Evolutionary conservation across 2,329 filamentous ascomycete species (phyloP).

Genomic region (Erysiphe pisi): DNA sequence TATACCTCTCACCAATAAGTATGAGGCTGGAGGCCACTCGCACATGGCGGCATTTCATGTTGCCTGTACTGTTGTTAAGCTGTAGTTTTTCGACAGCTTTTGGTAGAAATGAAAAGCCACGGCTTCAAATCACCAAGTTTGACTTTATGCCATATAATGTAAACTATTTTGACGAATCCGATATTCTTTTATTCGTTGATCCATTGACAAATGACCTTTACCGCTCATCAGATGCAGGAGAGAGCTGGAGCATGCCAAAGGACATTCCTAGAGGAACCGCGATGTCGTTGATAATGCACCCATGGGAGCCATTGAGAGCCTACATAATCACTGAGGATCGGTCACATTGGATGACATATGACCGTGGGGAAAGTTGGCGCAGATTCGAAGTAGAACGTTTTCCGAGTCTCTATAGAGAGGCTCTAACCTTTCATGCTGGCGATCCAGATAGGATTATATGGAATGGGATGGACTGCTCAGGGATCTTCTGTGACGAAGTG

Average conservation of each 20-base stretch:
- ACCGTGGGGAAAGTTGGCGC: conserved; percentile 73
- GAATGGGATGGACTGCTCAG: conserved; percentile 59
- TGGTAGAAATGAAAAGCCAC: conserved; percentile 44
- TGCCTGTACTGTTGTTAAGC: conserved; percentile 33
- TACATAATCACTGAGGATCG: conserved; percentile 62
- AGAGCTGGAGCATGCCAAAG: conserved; percentile 58
- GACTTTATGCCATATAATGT: conserved; percentile 56
- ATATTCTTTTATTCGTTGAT: conserved; percentile 69
- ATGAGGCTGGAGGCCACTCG: conserved; percentile 19
- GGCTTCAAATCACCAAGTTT: conserved; percentile 55
- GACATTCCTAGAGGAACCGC: conserved; percentile 54
- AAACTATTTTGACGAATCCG: conserved; percentile 84
- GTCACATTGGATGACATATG: conserved; percentile 71
- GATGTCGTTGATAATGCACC: conserved; percentile 60
- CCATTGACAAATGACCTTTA: conserved; percentile 53
- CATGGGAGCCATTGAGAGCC: conserved; percentile 65
- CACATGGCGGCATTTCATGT: conserved; percentile 35
- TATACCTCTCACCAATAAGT: not conserved
- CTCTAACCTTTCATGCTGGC: conserved; percentile 68
- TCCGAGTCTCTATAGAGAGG: conserved; percentile 46
- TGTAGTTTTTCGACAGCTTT: conserved; percentile 30
- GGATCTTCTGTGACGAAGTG: conserved; percentile 52
- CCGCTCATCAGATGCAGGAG: conserved; percentile 71
- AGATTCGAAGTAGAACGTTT: conserved; percentile 54
- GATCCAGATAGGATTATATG: conserved; percentile 81